Evolutionary conservation across 2,329 filamentous ascomycete species (phyloP), one percentile per base, ranked within the genome.

Genomic region (Daldinia sp.): DNA sequence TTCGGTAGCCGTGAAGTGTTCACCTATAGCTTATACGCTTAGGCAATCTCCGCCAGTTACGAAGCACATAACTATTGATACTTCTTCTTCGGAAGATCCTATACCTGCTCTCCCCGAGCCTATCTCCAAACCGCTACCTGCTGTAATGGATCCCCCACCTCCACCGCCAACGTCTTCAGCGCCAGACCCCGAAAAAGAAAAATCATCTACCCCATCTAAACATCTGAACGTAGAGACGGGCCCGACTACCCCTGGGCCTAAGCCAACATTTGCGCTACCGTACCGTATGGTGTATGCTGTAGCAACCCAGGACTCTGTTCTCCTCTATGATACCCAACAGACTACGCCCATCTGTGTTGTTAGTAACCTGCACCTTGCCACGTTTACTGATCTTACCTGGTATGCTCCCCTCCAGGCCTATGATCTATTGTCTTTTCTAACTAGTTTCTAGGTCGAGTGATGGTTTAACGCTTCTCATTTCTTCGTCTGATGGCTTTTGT

Each of bases 401-500:
- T 97, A 88, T 80, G 90, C 81, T 20, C 26, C 67, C 33, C 10
- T 26, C 41, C 30, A 0, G 41, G 33, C 10, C 50, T 20, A 13
- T 35, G 15, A 15, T 35, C 1, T 55, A 39, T 48, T 20, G 35
- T 10, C 63, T 26, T 62, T 44, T 41, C 75, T 81, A 74, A 83
- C 75, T 64, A 53, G 70, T 77, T 64, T 41, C 26, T 69, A 92
- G 91, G 91, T 92, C 92, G 1, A 89, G 86, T 70, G 92, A 94
- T 79, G 92, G 92, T 12, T 84, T 89, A 46, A 94, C 91, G 1
- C 83, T 99, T 23, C 85, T 99, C 56, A 97, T 99, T 82, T 96
- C 94, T n/a, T 99, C 96, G 0, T 98, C 96, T 0, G 96, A 99
- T 79, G 96, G 96, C 0, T 99, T 98, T 82, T 99, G 96, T 79